Percentiles rank a stretch among this genome's conserved stretches.
These are phyloP conservation scores for Corchorus capsularis DNA, from an alignment of 345 rosid species.

Conservation along the genomic window DNA sequence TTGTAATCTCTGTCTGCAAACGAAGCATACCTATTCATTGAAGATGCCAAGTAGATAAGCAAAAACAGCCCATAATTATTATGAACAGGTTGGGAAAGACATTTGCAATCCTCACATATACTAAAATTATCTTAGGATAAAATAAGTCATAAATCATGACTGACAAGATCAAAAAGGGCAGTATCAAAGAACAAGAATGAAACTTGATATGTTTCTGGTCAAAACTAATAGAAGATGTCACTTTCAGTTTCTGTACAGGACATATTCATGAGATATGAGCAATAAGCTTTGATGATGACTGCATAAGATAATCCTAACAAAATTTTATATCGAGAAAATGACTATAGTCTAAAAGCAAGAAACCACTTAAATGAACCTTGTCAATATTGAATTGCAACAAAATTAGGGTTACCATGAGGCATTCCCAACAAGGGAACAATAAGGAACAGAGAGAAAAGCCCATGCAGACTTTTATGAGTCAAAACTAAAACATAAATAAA, in stretches of 20 bases:
- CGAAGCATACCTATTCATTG: conserved; percentile 67
- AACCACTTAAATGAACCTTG: not conserved
- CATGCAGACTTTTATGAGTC: not conserved
- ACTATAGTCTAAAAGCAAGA: not conserved
- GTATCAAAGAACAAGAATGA: not conserved
- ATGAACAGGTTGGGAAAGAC: not conserved
- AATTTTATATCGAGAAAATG: not conserved
- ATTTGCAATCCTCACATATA: not conserved
- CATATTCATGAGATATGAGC: not conserved
- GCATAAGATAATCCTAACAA: not conserved
- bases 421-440: not conserved
- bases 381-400: not conserved
- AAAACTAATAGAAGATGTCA: not conserved
- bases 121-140: not conserved
- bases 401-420: not conserved
- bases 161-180: not conserved
- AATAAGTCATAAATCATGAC: not conserved
- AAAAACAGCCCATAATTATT: not conserved
- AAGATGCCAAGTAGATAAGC: conserved; percentile 10
- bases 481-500: not conserved
- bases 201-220: not conserved
- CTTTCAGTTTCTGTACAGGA: not conserved
- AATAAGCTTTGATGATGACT: not conserved
- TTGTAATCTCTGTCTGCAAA: conserved; percentile 61
- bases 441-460: not conserved